Evolutionary conservation across 495 filamentous ascomycete genomes (phyloP).

Genomic region (Evansstolkia leycettana): DNA sequence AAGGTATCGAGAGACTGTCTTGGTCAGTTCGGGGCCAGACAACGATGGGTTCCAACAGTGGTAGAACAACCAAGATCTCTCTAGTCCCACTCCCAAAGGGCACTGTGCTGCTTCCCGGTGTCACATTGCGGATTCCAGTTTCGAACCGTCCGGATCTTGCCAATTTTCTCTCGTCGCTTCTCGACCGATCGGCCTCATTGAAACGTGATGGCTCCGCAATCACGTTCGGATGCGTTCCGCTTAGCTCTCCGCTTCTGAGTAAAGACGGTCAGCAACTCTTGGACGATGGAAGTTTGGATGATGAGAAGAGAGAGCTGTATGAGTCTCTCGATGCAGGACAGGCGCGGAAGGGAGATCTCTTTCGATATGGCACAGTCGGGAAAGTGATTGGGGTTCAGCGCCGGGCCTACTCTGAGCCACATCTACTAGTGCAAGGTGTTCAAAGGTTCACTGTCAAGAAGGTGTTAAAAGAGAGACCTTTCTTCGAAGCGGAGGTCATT

Average conservation of each 20-base stretch:
- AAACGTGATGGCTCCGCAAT: conserved; percentile 52
- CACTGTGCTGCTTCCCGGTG: conserved; percentile 68
- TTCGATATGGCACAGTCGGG: conserved; percentile 62
- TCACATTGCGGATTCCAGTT: conserved; percentile 64
- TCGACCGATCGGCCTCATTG: conserved; percentile 50
- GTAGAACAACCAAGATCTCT: conserved; percentile 44
- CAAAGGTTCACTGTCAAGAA: conserved; percentile 64
- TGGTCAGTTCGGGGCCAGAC: conserved; percentile 1
- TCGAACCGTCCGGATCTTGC: conserved; percentile 70
- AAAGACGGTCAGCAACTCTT: conserved; percentile 59
- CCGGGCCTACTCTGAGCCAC: conserved; percentile 62
- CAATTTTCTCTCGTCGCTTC: conserved; percentile 65
- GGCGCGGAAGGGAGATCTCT: conserved; percentile 59
- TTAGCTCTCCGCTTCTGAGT: conserved; percentile 56
- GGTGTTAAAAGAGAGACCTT: conserved; percentile 66
- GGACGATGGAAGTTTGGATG: conserved; percentile 32
- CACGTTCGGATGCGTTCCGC: conserved; percentile 70
- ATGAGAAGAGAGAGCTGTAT: conserved; percentile 23
- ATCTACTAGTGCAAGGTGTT: conserved; percentile 74
- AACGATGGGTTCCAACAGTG: conserved; percentile 32
- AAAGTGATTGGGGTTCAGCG: conserved; percentile 79
- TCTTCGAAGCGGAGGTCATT: conserved; percentile 67
- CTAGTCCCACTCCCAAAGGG: conserved; percentile 65
- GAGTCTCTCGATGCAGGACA: conserved; percentile 42
- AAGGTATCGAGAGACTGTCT: not conserved